Conservation (phyloP, 768 basidiomycete genomes). For the Amanita phalloides region DNA sequence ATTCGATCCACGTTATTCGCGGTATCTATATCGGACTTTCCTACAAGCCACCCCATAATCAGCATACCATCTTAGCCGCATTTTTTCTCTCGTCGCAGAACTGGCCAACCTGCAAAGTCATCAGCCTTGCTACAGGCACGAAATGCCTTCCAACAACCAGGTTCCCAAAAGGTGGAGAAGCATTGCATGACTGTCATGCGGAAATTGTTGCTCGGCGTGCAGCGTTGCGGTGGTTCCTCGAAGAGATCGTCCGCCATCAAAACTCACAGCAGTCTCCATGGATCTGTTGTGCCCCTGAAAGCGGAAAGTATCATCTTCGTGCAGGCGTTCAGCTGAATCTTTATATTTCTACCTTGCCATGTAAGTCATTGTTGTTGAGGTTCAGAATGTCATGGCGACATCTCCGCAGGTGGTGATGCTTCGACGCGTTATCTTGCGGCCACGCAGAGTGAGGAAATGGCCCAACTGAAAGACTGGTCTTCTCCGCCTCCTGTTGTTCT, state of each 20-base stretch:
- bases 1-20: slow-evolving; percentile 21
- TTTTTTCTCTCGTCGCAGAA: slow-evolving; percentile 27
- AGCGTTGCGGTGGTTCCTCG: slow-evolving; percentile 68
- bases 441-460: slow-evolving; percentile 65
- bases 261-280: slow-evolving; percentile 31
- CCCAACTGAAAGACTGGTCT: slow-evolving; percentile 40
- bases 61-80: slow-evolving; percentile 59
- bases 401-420: slow-evolving; percentile 72
- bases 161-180: slow-evolving; percentile 62
- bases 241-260: slow-evolving; percentile 42
- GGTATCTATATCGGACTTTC: slow-evolving; percentile 32
- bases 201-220: slow-evolving; percentile 84
- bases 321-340: slow-evolving; percentile 43
- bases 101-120: slow-evolving; percentile 29
- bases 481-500: slow-evolving; percentile 19
- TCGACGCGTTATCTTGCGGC: slow-evolving; percentile 72
- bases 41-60: slow-evolving; percentile 39
- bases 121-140: slow-evolving; percentile 73
- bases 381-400: slow-evolving; percentile 4
- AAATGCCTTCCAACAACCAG: slow-evolving; percentile 67
- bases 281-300: slow-evolving; percentile 24
- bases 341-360: slow-evolving; percentile 59
- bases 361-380: slow-evolving; percentile 20
- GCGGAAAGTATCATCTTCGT: slow-evolving; percentile 35
- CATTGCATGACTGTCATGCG: slow-evolving; percentile 84